A percentile compares a stretch with the other conserved stretches of the same genome.
phyloP scores from a whole-genome alignment of 2,329 filamentous ascomycete species.

The Aspergillus novofumigatus region DNA sequence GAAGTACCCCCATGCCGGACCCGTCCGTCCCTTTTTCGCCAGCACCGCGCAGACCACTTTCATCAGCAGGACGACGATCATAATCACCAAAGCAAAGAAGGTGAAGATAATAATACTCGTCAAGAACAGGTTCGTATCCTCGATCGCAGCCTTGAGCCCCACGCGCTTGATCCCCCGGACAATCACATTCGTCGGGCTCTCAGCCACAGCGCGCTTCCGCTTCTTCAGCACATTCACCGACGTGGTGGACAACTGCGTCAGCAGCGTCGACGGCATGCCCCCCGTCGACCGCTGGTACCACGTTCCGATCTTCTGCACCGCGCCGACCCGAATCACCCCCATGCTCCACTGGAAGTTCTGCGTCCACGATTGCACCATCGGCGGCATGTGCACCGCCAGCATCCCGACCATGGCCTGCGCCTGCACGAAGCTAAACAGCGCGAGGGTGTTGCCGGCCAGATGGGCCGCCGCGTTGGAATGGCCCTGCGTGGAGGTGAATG shows the following conservation, averaged over 20 bases:
- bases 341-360: conserved; percentile 98
- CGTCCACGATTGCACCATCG: conserved; percentile 86
- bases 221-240: conserved; percentile 75
- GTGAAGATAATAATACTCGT: conserved; percentile 86
- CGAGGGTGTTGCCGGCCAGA: conserved; percentile 84
- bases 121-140: conserved; percentile 87
- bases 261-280: conserved; percentile 71
- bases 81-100: conserved; percentile 71
- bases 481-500: conserved; percentile 80
- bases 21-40: conserved; percentile 69
- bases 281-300: conserved; percentile 95
- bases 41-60: conserved; percentile 74
- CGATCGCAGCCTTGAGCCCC: conserved; percentile 77
- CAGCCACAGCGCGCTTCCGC: conserved; percentile 42
- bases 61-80: conserved; percentile 69
- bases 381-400: conserved; percentile 75
- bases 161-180: conserved; percentile 84
- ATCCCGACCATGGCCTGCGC: conserved; percentile 86
- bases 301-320: conserved; percentile 80
- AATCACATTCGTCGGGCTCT: conserved; percentile 37
- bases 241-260: conserved; percentile 66
- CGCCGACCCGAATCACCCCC: conserved; percentile 83
- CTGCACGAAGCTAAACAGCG: conserved; percentile 90
- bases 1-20: conserved; percentile 68
- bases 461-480: conserved; percentile 92